A percentile compares a stretch with the other conserved stretches of the same genome.
Evolutionary conservation across 129 eudicot species (phyloP).

Genomic region (Pulicaria dysenterica): DNA sequence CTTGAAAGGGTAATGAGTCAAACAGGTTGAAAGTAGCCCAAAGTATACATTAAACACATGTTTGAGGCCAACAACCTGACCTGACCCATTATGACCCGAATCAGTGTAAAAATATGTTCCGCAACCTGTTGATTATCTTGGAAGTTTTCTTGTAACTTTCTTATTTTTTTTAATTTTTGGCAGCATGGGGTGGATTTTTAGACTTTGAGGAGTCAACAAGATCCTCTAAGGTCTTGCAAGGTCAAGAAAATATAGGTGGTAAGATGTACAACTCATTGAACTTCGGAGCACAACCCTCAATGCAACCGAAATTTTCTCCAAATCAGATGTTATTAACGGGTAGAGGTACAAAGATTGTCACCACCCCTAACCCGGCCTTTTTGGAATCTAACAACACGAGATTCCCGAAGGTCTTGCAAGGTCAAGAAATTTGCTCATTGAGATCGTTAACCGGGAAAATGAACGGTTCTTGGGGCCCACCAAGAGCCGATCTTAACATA

Average conservation of each 20-base stretch:
- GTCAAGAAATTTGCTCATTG: conserved; percentile 95
- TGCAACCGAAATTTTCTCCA: conserved; percentile 40
- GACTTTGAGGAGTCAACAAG: conserved; percentile 89
- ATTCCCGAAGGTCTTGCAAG: conserved; percentile 99
- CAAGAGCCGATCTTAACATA: conserved; percentile 38
- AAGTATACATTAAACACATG: background rate
- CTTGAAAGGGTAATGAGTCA: background rate
- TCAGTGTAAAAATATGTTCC: background rate
- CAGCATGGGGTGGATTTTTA: conserved; percentile 66
- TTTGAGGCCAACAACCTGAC: background rate
- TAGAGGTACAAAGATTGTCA: conserved; percentile 29
- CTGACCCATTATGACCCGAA: background rate
- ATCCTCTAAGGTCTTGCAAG: conserved; percentile 99
- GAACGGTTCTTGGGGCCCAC: conserved; percentile 42
- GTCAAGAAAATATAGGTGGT: conserved; percentile 95
- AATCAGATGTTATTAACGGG: conserved; percentile 41
- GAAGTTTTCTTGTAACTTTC: conserved; percentile 9
- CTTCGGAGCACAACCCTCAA: conserved; percentile 50
- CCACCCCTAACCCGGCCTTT: conserved; percentile 54
- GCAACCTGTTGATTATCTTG: background rate
- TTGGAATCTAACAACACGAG: conserved; percentile 61
- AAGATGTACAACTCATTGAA: conserved; percentile 50
- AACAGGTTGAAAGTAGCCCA: conserved; percentile 6
- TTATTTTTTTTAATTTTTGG: conserved; percentile 27
- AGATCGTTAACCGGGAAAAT: conserved; percentile 46